Base-by-base conservation (phyloP, 169 alveolate genomes). In the Miamiensis avidus region DNA sequence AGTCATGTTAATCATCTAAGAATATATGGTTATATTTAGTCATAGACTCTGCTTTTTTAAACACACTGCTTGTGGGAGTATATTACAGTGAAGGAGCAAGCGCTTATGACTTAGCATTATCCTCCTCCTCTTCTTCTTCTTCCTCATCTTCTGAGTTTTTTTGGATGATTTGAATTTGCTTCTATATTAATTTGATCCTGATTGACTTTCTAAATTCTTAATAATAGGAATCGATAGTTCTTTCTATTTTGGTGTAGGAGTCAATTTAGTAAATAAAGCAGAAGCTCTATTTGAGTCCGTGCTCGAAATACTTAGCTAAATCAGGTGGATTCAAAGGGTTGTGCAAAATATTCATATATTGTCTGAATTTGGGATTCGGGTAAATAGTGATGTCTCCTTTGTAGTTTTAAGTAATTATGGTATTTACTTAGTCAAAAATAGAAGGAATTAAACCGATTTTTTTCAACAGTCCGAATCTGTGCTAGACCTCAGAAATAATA, bases 371-470 rank as follows among this genome's bases (percentile, higher is more conserved):
- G 11, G 93, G 91, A 0, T 75, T 72, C 11, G 96, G 96, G 29
- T 81, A 89, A 20, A 93, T 78, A 26, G 95, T 89, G 25, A 93
- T 94, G 65, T 82, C 88, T 15, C 95, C 95, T 32, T 86, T 84
- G 65, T 91, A 91, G 20, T 73, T 77, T 76, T 93, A 73, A 0
- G 89, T 81, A 28, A 91, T 82, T 25, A 91, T 82, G 28, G 82
- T 75, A 0, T 85, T 69, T 49, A 83, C 27, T 82, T 89, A 79
- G 25, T 84, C 27, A 25, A 89, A 30, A 29, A 31, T 16, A 32
- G 69, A 65, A 29, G 95, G 95, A 0, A 89, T 6, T 0, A 87
- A 25, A 1, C 93, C 95, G 0, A 93, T 29, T 4, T 87, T 73
- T 33, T 31, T 28, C 34, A 91, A 29, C 34, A 83, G 73, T 29